Evolutionary conservation across 306 rosid genomes (phyloP), one percentile per base, ranked within the genome.

Genomic region (Astragalus membranaceus): DNA sequence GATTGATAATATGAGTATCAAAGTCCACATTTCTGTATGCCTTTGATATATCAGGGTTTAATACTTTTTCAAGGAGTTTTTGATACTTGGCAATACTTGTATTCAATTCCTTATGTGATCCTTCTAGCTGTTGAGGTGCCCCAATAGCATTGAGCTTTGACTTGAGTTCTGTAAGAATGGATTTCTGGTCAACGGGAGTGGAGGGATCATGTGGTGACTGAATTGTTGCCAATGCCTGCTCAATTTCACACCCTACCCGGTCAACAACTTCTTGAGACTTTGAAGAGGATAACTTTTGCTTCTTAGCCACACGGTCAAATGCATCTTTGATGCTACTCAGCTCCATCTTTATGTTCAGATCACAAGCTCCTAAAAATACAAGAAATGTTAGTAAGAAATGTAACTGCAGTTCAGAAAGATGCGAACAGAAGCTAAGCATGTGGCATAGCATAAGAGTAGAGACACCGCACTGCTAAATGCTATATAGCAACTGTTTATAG

Each of bases 271-370:
- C 96, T 74, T 88, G 95, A 64, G 82, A 78, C 84, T 81, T 90
- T 52, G 89, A 85, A 80, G 86, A 81, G 62, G 91, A 88, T 23
- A 88, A 52, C 80, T 90, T 94, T 82, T 94, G 99, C 83, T 94
- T 90, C 89, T 91, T 88, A 65, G 87, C 76, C 33, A 87, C 91
- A 63, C 88, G 87, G n/a, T 88, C 89, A 84, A 88, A 88, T 69
- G 96, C 89, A 84, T 91, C 99, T 83, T 74, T 88, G 66, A 94
- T 70, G 75, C 83, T 78, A 77, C 64, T 85, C 78, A 87, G 84
- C 79, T 90, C 99, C 99, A 94, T 94, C 73, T 70, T 69, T 64
- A 62, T 44, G 50, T 32, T 74, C 55, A 16, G 69, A 75, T 47
- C 67, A 63, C 53, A 70, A 76, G 65, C 77, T 64, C 85, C 95